Evolutionary conservation across 2,329 filamentous ascomycete genomes (phyloP).

Genomic region (Aspergillus luchuensis): DNA sequence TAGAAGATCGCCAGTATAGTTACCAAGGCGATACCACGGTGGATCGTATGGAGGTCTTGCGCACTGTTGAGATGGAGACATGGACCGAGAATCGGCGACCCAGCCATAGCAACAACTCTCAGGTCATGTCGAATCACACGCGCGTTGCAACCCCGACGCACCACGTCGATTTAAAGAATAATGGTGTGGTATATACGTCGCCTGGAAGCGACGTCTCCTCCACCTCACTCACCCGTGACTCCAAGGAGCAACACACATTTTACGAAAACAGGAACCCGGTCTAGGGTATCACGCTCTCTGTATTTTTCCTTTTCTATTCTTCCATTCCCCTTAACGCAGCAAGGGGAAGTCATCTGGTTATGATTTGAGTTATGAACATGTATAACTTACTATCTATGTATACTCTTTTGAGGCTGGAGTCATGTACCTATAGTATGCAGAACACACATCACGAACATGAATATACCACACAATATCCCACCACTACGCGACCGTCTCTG

Average conservation of each 20-base stretch:
- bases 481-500: too few relatives aligned
- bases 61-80: constrained; percentile 40
- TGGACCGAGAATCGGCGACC: constrained; percentile 30
- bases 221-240: constrained; percentile 15
- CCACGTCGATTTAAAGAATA: constrained; percentile 24
- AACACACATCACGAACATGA: not conserved
- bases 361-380: not conserved
- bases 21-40: constrained; percentile 20
- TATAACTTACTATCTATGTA: not conserved
- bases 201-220: constrained; percentile 27
- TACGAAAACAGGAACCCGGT: constrained; percentile 8
- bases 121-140: constrained; percentile 20
- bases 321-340: not conserved
- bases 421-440: not conserved
- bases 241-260: not conserved
- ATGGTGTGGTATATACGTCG: constrained; percentile 22
- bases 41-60: constrained; percentile 34
- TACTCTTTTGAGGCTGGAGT: not conserved
- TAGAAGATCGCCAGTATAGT: constrained; percentile 17
- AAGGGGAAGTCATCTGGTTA: not conserved
- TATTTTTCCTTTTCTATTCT: not conserved
- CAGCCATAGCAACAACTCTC: constrained; percentile 19
- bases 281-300: not conserved
- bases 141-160: constrained; percentile 18
- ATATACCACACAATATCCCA: not conserved